Evolutionary conservation across 225 moss, liverwort and hornwort species (phyloP).

Genomic region (Bryum argenteum): DNA sequence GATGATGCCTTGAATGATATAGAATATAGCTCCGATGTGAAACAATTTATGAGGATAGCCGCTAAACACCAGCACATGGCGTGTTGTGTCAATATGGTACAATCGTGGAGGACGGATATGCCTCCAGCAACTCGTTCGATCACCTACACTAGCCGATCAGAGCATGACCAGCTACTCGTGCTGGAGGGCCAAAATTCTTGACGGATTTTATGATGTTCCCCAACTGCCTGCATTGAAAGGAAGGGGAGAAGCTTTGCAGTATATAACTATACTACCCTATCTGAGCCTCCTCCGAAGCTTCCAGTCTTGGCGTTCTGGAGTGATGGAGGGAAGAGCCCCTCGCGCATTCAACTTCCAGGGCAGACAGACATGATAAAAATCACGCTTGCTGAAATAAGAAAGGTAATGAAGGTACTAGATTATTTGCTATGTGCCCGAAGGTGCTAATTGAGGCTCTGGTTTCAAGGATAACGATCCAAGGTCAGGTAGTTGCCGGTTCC

Average conservation of each 20-base stretch:
- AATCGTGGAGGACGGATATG: constrained; percentile 28
- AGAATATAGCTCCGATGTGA: constrained; percentile 34
- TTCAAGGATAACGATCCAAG: constrained; percentile 37
- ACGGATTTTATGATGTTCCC: constrained; percentile 33
- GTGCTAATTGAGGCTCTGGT: constrained; percentile 41
- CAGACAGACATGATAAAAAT: constrained; percentile 31
- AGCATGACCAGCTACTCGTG: constrained; percentile 32
- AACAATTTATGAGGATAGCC: constrained; percentile 20
- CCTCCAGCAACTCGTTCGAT: constrained; percentile 33
- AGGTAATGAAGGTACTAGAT: background rate
- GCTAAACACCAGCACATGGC: constrained; percentile 37
- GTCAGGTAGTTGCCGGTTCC: constrained; percentile 44
- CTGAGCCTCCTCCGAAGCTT: constrained; percentile 14
- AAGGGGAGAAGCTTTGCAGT: background rate
- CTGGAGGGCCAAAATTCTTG: constrained; percentile 48
- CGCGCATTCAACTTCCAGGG: constrained; percentile 30
- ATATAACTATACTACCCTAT: constrained; percentile 6
- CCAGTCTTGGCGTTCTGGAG: constrained; percentile 14
- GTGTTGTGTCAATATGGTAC: constrained; percentile 33
- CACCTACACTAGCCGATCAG: constrained; percentile 52
- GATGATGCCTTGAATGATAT: constrained; percentile 27
- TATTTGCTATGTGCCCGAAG: constrained; percentile 38
- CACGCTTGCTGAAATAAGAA: constrained; percentile 39
- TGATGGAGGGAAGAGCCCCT: constrained; percentile 25
- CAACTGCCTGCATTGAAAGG: background rate